Conservation (phyloP, 2,329 filamentous ascomycete genomes). For the Nemania diffusa region DNA sequence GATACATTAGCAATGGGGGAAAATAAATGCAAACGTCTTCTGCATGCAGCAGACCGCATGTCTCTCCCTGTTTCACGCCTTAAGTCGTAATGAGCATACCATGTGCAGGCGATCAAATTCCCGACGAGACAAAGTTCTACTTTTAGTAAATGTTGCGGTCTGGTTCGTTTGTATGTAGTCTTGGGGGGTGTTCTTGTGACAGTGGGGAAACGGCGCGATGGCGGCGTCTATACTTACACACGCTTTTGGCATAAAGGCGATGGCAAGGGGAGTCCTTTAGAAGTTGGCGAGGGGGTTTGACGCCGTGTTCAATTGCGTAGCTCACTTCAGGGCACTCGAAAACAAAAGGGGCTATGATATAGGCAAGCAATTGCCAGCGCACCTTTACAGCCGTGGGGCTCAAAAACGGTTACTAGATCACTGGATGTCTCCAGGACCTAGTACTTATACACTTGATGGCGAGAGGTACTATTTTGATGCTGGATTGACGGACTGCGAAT, state of each 20-base stretch:
- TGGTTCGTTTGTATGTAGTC: no score
- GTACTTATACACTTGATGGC: slow-evolving; percentile 28
- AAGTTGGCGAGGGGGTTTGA: slow-evolving; percentile 14
- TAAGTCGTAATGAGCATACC: no score
- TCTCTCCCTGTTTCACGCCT: no score
- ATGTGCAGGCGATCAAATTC: no score
- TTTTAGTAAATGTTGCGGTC: no score
- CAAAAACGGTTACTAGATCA: slow-evolving; percentile 24
- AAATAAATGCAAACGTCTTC: no score
- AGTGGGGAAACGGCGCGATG: no score
- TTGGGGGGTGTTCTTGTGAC: no score
- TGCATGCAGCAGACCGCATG: no score
- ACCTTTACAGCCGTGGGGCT: slow-evolving; percentile 31
- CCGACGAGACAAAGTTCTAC: no score
- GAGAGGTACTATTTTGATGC: slow-evolving; percentile 18
- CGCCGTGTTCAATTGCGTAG: slow-evolving; percentile 17
- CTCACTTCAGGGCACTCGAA: slow-evolving; percentile 27
- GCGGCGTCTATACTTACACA: slow-evolving; percentile 1
- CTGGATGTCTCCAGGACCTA: slow-evolving; percentile 20
- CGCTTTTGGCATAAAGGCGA: slow-evolving; percentile 8
- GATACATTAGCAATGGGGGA: no score
- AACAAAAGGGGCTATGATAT: slow-evolving; percentile 33
- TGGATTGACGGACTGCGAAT: slow-evolving; percentile 32
- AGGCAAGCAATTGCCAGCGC: slow-evolving; percentile 29
- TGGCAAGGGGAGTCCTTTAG: slow-evolving; percentile 15